A percentile compares a stretch with the other conserved stretches of the same genome.
phyloP scores from a whole-genome alignment of 1,284 basidiomycete species.

The Tilletia setariae region DNA sequence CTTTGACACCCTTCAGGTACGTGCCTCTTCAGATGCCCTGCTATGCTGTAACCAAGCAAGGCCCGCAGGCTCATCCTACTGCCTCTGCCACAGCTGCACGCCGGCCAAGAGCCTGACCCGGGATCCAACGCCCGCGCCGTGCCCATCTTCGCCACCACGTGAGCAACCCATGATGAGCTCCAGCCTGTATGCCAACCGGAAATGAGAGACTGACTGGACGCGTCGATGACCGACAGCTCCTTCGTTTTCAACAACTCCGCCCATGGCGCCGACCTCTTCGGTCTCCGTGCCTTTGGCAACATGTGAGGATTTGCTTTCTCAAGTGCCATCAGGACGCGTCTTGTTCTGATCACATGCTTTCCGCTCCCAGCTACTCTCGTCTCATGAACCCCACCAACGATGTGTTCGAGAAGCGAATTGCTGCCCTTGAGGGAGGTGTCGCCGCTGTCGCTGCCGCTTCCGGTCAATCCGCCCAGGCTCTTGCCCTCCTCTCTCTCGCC shows the following conservation, averaged over 20 bases:
- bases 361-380: slow-evolving; percentile 53
- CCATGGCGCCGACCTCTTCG: slow-evolving; percentile 79
- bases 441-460: slow-evolving; percentile 75
- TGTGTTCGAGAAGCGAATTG: slow-evolving; percentile 79
- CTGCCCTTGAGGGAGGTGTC: slow-evolving; percentile 75
- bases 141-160: slow-evolving; percentile 66
- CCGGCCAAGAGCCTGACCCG: slow-evolving; percentile 70
- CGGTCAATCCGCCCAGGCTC: slow-evolving; percentile 77
- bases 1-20: slow-evolving; percentile 51
- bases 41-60: not conserved
- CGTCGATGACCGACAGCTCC: slow-evolving; percentile 57
- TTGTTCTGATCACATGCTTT: not conserved
- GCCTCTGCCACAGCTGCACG: slow-evolving; percentile 65
- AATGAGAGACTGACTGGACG: no score
- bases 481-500: slow-evolving; percentile 66
- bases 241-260: slow-evolving; percentile 53
- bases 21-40: not conserved
- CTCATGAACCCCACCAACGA: slow-evolving; percentile 80
- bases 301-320: slow-evolving; percentile 54
- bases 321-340: no score
- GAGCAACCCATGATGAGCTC: not conserved
- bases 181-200: no score
- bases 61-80: no score
- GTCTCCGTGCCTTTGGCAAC: slow-evolving; percentile 64
- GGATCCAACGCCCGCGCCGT: slow-evolving; percentile 73